Evolutionary conservation across 2,329 filamentous ascomycete genomes (phyloP).

Genomic region (Colletotrichum sp.): DNA sequence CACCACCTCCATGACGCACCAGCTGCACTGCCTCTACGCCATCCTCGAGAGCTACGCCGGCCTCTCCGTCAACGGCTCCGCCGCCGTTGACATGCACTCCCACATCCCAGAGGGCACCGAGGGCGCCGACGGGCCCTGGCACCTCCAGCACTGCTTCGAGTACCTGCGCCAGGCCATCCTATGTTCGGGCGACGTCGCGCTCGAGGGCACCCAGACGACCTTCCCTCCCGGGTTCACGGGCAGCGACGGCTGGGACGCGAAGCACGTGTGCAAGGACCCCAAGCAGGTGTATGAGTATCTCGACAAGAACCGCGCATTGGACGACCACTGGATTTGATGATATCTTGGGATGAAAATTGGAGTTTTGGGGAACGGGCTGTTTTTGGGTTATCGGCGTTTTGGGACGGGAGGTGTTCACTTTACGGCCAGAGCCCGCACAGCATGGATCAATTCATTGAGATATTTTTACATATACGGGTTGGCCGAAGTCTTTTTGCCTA

Average conservation of each 20-base stretch:
- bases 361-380: neutral
- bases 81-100: slow-evolving; percentile 18
- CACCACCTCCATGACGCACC: slow-evolving; percentile 48
- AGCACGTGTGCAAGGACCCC: slow-evolving; percentile 46
- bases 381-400: neutral
- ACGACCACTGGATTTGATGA: slow-evolving; percentile 41
- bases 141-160: slow-evolving; percentile 44
- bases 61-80: slow-evolving; percentile 15
- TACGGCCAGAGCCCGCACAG: neutral
- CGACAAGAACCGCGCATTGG: slow-evolving; percentile 35
- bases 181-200: slow-evolving; percentile 34
- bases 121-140: slow-evolving; percentile 28
- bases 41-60: slow-evolving; percentile 39
- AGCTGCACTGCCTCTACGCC: slow-evolving; percentile 45
- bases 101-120: slow-evolving; percentile 27
- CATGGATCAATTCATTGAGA: neutral
- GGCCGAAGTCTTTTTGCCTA: neutral
- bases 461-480: neutral
- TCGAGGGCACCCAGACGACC: slow-evolving; percentile 43
- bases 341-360: neutral
- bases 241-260: slow-evolving; percentile 48
- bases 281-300: slow-evolving; percentile 36
- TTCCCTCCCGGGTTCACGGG: slow-evolving; percentile 40
- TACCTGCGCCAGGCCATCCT: slow-evolving; percentile 38
- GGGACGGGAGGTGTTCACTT: neutral